Percentiles rank a stretch among this genome's conserved stretches.
Evolutionary conservation across 2,329 filamentous ascomycete genomes (phyloP).

Genomic region (Dactylonectria macrodidyma): DNA sequence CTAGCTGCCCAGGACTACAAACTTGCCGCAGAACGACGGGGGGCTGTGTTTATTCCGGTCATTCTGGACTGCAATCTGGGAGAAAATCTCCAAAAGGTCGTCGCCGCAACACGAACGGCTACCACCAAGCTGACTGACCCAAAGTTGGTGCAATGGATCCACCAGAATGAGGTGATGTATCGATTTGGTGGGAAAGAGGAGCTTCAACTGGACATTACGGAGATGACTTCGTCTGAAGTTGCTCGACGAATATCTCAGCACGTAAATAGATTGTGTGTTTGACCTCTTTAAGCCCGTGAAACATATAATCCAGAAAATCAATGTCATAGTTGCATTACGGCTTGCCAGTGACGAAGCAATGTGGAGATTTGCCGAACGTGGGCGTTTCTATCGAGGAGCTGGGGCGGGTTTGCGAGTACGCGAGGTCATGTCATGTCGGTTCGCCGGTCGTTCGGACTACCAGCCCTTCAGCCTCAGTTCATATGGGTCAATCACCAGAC

Average conservation of each 20-base stretch:
- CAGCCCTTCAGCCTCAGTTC: no score
- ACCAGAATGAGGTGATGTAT: constrained; percentile 6
- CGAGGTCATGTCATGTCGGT: no score
- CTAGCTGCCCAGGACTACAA: neutral
- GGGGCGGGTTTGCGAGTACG: no score
- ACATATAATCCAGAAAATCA: no score
- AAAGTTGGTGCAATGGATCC: neutral
- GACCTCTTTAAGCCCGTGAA: no score
- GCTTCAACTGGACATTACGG: constrained; percentile 1
- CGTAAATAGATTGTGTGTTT: neutral
- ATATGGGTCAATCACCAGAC: no score
- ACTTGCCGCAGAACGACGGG: neutral
- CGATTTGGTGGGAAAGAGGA: constrained; percentile 1
- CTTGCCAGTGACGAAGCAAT: no score
- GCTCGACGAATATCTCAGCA: constrained; percentile 7
- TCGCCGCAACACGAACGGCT: neutral
- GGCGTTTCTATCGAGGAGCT: no score
- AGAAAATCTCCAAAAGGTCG: neutral
- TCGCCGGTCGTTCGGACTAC: no score
- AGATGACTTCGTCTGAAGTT: neutral
- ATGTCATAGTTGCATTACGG: no score
- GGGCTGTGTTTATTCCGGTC: neutral
- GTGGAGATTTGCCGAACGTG: no score
- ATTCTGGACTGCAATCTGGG: neutral
- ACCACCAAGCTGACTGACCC: constrained; percentile 3